These are phyloP conservation scores for Ceratobasidium sp. DNA, from an alignment of 1,284 basidiomycete genomes.

Conservation along the genomic window DNA sequence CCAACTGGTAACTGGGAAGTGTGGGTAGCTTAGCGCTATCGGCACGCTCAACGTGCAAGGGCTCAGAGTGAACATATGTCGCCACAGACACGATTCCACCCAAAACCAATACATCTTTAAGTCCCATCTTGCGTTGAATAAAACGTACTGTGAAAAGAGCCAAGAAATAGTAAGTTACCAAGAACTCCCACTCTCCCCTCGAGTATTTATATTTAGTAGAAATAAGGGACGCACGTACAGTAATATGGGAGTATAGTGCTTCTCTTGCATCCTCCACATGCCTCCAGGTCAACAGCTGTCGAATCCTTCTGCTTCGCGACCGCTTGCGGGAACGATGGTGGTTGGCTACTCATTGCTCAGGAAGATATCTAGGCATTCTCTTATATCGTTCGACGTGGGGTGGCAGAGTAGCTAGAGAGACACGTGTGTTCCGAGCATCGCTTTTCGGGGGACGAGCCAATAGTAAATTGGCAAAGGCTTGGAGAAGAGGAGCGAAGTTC, in stretches of 20 bases:
- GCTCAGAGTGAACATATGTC: conserved; percentile 22
- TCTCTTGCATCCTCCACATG: background rate
- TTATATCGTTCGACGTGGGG: background rate
- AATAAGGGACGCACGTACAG: no score
- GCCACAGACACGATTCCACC: conserved; percentile 16
- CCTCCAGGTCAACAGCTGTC: background rate
- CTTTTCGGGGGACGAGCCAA: no score
- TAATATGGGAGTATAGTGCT: no score
- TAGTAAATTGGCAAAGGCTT: no score
- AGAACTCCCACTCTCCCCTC: background rate
- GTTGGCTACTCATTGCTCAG: no score
- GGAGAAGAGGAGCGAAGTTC: no score
- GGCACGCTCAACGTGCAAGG: background rate
- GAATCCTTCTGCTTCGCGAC: background rate
- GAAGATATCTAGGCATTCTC: background rate
- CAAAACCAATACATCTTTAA: background rate
- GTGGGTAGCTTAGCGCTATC: background rate
- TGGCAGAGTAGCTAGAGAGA: background rate
- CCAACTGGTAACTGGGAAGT: conserved; percentile 8
- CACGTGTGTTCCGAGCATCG: background rate
- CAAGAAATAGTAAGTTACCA: background rate
- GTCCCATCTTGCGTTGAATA: background rate
- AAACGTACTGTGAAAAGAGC: background rate
- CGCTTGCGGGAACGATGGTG: background rate
- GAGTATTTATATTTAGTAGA: background rate